Percentiles rank a stretch among this genome's conserved stretches.
These are phyloP conservation scores for Diaporthe vaccinii DNA, from an alignment of 2,329 filamentous ascomycete genomes.

Conservation along the genomic window DNA sequence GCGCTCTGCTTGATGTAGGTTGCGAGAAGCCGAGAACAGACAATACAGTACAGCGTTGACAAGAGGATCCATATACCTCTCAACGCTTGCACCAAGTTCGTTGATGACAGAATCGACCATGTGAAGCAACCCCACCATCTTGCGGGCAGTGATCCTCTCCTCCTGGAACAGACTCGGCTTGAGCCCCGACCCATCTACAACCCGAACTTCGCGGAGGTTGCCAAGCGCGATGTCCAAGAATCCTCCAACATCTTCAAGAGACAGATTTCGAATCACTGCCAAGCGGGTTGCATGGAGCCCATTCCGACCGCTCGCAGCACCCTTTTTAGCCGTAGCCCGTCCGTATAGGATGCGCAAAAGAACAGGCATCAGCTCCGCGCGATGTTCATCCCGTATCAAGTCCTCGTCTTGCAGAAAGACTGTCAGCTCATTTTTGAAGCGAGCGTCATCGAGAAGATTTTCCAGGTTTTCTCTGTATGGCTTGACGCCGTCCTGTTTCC, in stretches of 20 bases:
- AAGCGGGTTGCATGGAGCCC: slow-evolving; percentile 86
- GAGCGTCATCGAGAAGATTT: slow-evolving; percentile 88
- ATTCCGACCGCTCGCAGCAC: slow-evolving; percentile 80
- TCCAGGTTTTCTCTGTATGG: slow-evolving; percentile 88
- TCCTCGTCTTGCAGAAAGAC: slow-evolving; percentile 85
- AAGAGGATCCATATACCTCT: slow-evolving; percentile 76
- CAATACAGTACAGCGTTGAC: slow-evolving; percentile 87
- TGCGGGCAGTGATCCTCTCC: slow-evolving; percentile 76
- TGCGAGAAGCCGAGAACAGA: slow-evolving; percentile 76
- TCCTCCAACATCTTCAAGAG: slow-evolving; percentile 78
- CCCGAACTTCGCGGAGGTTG: slow-evolving; percentile 70
- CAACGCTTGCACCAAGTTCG: slow-evolving; percentile 82
- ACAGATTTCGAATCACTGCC: slow-evolving; percentile 83
- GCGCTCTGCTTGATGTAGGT: slow-evolving; percentile 51
- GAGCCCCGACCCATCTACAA: slow-evolving; percentile 66
- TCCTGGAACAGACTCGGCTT: slow-evolving; percentile 67
- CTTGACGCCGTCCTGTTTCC: slow-evolving; percentile 84
- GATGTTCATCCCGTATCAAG: slow-evolving; percentile 80
- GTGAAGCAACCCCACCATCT: slow-evolving; percentile 91
- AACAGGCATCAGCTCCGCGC: slow-evolving; percentile 82
- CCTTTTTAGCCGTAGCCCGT: slow-evolving; percentile 85
- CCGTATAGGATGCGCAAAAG: slow-evolving; percentile 91
- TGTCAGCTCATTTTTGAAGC: slow-evolving; percentile 94
- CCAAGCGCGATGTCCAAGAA: slow-evolving; percentile 89
- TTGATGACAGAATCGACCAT: slow-evolving; percentile 91